phyloP scores from a whole-genome alignment of 768 basidiomycete genomes.

The Pleurotus citrinopileatus region DNA sequence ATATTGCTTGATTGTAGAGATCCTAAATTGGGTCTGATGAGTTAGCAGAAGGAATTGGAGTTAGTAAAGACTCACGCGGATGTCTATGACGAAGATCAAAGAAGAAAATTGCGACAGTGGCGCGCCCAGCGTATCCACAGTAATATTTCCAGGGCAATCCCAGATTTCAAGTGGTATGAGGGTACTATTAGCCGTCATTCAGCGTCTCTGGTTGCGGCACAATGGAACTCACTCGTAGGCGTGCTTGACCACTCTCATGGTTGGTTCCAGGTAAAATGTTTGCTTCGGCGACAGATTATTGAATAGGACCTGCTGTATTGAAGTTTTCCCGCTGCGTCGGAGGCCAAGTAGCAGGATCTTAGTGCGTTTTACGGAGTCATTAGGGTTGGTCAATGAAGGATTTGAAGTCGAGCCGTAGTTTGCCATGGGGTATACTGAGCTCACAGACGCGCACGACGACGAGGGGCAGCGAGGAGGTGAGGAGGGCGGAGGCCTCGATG shows the following conservation, averaged over 20 bases:
- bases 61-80: conserved; percentile 60
- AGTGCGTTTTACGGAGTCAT: conserved; percentile 41
- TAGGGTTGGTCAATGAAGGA: conserved; percentile 13
- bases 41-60: conserved; percentile 8
- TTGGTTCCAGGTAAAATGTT: conserved; percentile 87
- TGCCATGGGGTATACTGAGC: not conserved
- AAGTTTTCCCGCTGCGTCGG: conserved; percentile 86
- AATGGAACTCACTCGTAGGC: conserved; percentile 67
- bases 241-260: conserved; percentile 72
- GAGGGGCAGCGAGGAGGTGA: not conserved
- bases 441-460: not conserved
- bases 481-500: not conserved
- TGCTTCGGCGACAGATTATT: conserved; percentile 79
- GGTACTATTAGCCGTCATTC: conserved; percentile 51
- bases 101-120: conserved; percentile 79
- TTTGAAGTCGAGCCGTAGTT: not conserved
- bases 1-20: conserved; percentile 80
- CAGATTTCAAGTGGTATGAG: conserved; percentile 92
- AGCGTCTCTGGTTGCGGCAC: conserved; percentile 8
- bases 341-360: conserved; percentile 74
- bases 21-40: conserved; percentile 46
- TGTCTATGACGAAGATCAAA: conserved; percentile 93
- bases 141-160: conserved; percentile 89
- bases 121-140: conserved; percentile 73
- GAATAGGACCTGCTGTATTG: conserved; percentile 90